Evolutionary conservation across 2,329 filamentous ascomycete genomes (phyloP).

Genomic region (Pyrenophora teres): DNA sequence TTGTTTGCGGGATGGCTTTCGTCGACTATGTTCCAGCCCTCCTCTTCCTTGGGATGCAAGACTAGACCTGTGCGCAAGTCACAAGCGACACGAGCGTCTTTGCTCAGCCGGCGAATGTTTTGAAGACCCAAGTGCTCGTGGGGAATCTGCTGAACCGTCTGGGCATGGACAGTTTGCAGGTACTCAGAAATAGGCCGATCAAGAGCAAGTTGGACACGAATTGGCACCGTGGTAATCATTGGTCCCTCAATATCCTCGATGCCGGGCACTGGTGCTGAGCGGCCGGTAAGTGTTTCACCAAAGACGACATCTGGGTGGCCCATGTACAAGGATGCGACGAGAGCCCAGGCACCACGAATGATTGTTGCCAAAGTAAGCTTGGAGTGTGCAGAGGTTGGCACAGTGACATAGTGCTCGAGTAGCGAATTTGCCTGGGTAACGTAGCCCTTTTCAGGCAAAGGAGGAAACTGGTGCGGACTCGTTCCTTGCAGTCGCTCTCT

Average conservation of each 20-base stretch:
- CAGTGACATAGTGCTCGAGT: conserved; percentile 54
- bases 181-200: conserved; percentile 56
- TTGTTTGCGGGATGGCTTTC: conserved; percentile 53
- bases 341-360: conserved; percentile 64
- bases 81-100: conserved; percentile 42
- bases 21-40: conserved; percentile 20
- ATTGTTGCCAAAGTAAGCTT: conserved; percentile 57
- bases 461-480: conserved; percentile 56
- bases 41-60: conserved; percentile 44
- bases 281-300: conserved; percentile 64
- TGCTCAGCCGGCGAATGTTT: conserved; percentile 57
- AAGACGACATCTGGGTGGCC: conserved; percentile 61
- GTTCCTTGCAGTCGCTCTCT: conserved; percentile 52
- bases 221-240: conserved; percentile 65
- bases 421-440: conserved; percentile 58
- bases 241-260: conserved; percentile 63
- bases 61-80: conserved; percentile 46
- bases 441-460: conserved; percentile 53
- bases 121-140: conserved; percentile 68
- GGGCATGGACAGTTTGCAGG: conserved; percentile 61
- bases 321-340: conserved; percentile 61
- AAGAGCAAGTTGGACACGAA: conserved; percentile 56
- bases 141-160: conserved; percentile 62
- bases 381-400: conserved; percentile 35
- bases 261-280: conserved; percentile 52